Percentiles rank a stretch among this genome's conserved stretches.
Conservation (phyloP, 1,284 basidiomycete genomes). For the Ceratobasidium sp. region DNA sequence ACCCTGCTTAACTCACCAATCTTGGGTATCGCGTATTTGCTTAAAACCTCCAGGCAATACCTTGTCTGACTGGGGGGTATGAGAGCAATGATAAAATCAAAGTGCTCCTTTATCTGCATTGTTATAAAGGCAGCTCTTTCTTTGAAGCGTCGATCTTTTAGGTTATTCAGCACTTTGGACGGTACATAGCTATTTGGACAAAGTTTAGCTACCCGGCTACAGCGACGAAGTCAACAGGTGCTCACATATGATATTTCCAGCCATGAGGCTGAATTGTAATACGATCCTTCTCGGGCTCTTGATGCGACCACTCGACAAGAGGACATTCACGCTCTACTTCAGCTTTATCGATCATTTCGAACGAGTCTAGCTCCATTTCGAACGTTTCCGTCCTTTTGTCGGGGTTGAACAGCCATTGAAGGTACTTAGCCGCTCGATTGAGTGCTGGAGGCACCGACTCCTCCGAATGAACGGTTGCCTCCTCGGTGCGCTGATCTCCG, state of each 20-base stretch:
- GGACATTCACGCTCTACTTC: no score
- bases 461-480: no score
- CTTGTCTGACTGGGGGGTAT: not conserved
- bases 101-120: not conserved
- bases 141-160: not conserved
- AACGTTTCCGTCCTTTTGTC: no score
- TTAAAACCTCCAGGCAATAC: not conserved
- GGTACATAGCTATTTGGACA: constrained; percentile 2
- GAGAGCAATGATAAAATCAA: not conserved
- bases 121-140: not conserved
- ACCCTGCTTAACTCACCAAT: not conserved
- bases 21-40: constrained; percentile 7
- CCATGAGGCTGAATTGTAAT: not conserved
- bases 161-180: not conserved
- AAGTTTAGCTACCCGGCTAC: no score
- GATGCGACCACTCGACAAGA: not conserved
- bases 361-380: no score
- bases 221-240: no score
- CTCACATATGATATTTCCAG: constrained; percentile 8
- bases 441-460: no score
- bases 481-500: no score
- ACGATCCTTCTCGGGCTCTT: not conserved
- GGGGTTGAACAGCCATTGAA: no score
- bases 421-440: no score
- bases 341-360: no score